Percentiles rank a stretch among this genome's conserved stretches.
These are phyloP conservation scores for Coemansia sp. DNA, from an alignment of 192 early-diverging fungal species.

Conservation along the genomic window DNA sequence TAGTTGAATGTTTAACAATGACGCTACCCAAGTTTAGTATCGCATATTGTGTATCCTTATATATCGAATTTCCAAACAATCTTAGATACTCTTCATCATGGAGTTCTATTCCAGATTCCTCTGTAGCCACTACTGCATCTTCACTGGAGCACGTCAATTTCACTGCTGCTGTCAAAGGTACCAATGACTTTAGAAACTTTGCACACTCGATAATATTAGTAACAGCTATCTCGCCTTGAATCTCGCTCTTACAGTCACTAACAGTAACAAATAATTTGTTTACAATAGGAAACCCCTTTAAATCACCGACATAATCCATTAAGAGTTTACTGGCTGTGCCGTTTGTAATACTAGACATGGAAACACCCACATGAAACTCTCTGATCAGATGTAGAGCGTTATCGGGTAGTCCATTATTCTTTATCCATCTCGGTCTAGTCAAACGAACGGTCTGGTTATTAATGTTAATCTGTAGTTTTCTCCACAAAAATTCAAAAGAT, in stretches of 20 bases:
- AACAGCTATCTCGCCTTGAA: neutral
- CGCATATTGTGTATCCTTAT: neutral
- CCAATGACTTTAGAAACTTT: neutral
- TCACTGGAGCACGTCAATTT: neutral
- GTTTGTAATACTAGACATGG: neutral
- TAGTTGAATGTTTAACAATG: neutral
- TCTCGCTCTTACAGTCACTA: neutral
- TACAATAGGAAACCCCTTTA: neutral
- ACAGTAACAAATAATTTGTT: neutral
- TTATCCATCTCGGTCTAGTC: neutral
- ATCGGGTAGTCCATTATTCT: neutral
- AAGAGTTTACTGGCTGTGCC: neutral
- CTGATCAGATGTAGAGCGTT: neutral
- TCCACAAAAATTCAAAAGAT: neutral
- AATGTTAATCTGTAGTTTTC: neutral
- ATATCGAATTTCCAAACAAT: neutral
- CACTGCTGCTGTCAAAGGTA: neutral
- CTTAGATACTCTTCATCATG: neutral
- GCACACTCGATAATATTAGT: neutral
- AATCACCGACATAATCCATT: neutral
- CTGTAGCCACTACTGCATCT: neutral
- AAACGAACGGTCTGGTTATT: neutral
- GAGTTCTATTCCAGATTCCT: neutral
- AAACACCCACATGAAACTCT: neutral
- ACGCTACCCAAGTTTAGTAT: neutral